Base-by-base conservation (phyloP, 2,329 filamentous ascomycete species). In the Aspergillus eucalypticola region DNA sequence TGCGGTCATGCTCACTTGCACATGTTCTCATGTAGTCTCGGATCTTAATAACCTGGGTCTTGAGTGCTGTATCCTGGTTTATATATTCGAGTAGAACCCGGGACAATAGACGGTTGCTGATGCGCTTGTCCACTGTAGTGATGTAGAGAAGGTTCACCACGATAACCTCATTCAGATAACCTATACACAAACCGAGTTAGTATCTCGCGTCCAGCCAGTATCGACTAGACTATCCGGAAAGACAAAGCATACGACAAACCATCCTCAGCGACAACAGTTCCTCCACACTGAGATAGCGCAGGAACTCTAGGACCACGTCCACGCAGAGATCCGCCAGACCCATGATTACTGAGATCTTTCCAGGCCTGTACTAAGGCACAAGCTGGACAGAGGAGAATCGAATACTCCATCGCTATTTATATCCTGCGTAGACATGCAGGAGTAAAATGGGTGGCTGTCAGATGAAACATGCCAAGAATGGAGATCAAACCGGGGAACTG, bases 201-300 rank as follows among this genome's bases (percentile, higher is more conserved):
- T 19, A 17, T 19, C 3, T 2, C 11, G 10, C 0, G 1, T 35
- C 11, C 3, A 13, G 32, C 32, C 8, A 42, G 8, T 5, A 19
- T 42, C 1, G 39, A 19, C 39, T 0, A 19, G 7, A 11, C 17
- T 8, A 1, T 42, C 8, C 25, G 48, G 27, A 13, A 38, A n/a
- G 41, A 32, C 11, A 19, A 8, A 38, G 1, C 56, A 54, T 54
- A 59, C 56, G 42, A 15, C 56, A 54, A 19, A 54, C 41, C 19
- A 41, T 41, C 21, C 56, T 41, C 13, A 59, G 1, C 6, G n/a
- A 17, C 27, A 59, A 21, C 15, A 59, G 27, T 11, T 54, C 56
- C 15, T 21, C 38, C 5, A 49, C 8, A 11, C 10, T 11, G 1
- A 54, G 32, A 8, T 21, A 54, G 5, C 50, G 6, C 4, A 58